Evolutionary conservation across 805 yeast species (phyloP), one percentile per base, ranked within the genome.

Genomic region (Candida nemodendra): DNA sequence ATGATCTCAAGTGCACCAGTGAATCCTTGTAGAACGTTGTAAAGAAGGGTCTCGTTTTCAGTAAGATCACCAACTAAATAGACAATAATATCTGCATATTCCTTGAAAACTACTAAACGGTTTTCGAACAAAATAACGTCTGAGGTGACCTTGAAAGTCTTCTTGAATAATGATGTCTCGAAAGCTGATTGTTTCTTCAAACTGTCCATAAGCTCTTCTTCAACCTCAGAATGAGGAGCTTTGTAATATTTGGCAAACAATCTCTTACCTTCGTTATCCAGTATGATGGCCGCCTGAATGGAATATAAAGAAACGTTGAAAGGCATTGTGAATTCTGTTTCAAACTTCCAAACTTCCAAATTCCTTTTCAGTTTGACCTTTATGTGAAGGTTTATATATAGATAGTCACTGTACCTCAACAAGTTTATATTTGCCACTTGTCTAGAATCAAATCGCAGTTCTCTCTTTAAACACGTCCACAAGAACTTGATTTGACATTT

Each of bases 1-100:
- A 90, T 73, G 42, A 86, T 78, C 50, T 84, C 91, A 45, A 93
- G 67, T 9, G 95, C 84, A 46, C 89, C 95, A 49, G 76, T 76
- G 45, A 93, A 72, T 21, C 91, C 95, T 47, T 77, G 71, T 36
- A 89, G 75, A 25, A 84, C 82, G 32, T 82, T 81, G 64, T 74
- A 87, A 27, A 91, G 66, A 64, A 89, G 69, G 21, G 81, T 67
- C 66, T 93, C 99, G 62, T 89, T 93, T 65, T 91, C 98, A 44
- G 83, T 81, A 39, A 84, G 59, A 22, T 76, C 76, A 25, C 91
- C 91, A 37, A 88, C 76, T 32, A 90, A 58, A 50, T 83, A 79
- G 38, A 93, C 61, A 18, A 84, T 63, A 29, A 83, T 74, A 59
- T 93, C 98, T 37, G 86, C 73, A 42, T 76, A 69, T 62, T 89